Percentiles rank a stretch among this genome's conserved stretches.
phyloP scores from a whole-genome alignment of 208 protist species.

The Leishmania amazonensis region DNA sequence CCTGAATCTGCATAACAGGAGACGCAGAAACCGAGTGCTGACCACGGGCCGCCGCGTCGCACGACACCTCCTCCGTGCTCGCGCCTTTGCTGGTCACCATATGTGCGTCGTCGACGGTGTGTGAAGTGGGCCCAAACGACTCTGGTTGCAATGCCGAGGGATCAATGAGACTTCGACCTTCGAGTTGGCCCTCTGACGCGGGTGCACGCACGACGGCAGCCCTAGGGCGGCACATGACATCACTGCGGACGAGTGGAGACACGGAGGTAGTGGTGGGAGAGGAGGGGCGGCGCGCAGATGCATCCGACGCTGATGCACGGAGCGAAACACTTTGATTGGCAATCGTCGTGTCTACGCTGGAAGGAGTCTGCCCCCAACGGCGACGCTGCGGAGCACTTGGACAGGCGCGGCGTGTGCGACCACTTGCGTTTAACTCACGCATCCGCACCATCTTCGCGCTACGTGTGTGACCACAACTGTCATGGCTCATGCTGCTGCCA shows the following conservation, averaged over 20 bases:
- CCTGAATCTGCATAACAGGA: neutral
- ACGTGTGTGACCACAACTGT: neutral
- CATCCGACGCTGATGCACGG: neutral
- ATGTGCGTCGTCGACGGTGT: neutral
- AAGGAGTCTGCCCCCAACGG: neutral
- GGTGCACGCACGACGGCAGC: neutral
- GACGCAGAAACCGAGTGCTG: neutral
- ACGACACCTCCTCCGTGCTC: neutral
- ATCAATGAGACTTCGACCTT: neutral
- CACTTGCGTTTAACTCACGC: neutral
- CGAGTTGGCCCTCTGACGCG: neutral
- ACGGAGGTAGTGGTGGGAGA: neutral
- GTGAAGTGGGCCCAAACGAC: neutral
- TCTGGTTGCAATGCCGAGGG: neutral
- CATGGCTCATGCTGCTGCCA: neutral
- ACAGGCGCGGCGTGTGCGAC: constrained; percentile 10
- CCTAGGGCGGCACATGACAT: neutral
- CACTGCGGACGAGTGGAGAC: neutral
- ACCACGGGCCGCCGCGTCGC: neutral
- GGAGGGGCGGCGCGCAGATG: neutral
- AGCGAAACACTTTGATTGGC: neutral
- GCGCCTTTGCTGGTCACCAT: neutral
- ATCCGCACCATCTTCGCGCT: neutral
- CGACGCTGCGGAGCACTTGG: constrained; percentile 18
- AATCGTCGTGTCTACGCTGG: neutral